Conservation (phyloP, 176 grass and related monocot species). For the Aegilops umbellulata region DNA sequence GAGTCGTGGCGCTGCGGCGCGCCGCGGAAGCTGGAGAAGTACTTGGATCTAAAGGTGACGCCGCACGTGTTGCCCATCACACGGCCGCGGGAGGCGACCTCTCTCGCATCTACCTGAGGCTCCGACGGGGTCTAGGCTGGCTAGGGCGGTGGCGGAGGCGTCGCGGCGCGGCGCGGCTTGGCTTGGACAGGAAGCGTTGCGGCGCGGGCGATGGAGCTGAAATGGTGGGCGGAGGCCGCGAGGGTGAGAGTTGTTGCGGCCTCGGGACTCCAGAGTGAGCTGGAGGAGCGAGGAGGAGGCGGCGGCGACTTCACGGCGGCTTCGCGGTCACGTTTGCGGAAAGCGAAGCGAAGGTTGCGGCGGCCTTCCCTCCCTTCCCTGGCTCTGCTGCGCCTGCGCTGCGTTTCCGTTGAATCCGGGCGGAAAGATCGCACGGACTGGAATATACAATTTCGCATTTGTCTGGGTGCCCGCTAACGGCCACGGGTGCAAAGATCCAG, state of each 20-base stretch:
- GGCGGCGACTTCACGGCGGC: slow-evolving; percentile 40
- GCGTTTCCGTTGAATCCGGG: slow-evolving; percentile 20
- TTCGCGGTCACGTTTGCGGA: slow-evolving; percentile 36
- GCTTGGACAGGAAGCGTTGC: background rate
- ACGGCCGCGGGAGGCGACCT: slow-evolving; percentile 4
- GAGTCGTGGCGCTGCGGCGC: slow-evolving; percentile 40
- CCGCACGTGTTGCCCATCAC: slow-evolving; percentile 65
- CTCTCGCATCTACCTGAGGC: slow-evolving; percentile 25
- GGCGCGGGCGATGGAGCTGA: background rate
- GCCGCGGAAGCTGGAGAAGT: slow-evolving; percentile 57
- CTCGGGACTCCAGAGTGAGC: background rate
- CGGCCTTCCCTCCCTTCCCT: slow-evolving; percentile 25
- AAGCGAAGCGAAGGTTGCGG: slow-evolving; percentile 30
- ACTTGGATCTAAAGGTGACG: slow-evolving; percentile 61
- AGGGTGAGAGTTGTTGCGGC: background rate
- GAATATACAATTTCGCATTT: background rate
- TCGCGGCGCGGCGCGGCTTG: slow-evolving; percentile 24
- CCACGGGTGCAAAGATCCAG: background rate
- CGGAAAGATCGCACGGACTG: background rate
- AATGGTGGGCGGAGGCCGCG: background rate
- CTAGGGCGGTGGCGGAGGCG: background rate
- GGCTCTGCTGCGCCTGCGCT: background rate
- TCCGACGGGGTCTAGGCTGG: background rate
- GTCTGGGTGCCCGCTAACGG: background rate
- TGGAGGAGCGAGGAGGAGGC: background rate